Base-by-base conservation (phyloP, 768 basidiomycete genomes). In the Mycena haematopus region DNA sequence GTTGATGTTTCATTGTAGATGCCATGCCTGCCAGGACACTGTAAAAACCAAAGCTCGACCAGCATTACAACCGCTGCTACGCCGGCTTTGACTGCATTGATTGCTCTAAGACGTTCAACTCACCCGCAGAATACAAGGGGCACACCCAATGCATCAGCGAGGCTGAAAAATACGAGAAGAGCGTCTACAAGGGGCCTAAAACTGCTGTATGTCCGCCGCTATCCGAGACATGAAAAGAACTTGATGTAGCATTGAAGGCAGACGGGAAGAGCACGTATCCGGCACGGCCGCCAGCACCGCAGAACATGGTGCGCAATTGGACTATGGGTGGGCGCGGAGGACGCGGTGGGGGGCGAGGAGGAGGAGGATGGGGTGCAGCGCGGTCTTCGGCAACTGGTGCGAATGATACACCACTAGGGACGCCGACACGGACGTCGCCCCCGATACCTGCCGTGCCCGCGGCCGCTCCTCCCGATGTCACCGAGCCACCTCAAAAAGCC, bases 41-140 rank as follows among this genome's bases (percentile, higher is more conserved):
- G 88, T 96, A 94, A 76, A 97, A 97, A 71, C 95, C 95, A 14
- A 95, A 95, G 74, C 83, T 97, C 1, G 93, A 96, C 74, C 85
- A 89, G 71, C 95, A 96, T 70, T 69, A 81, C 52, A 72, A 70
- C 29, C 78, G 82, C 47, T 94, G 91, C 70, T 78, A 86, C 58
- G 68, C 84, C 1, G 84, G 88, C 8, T 91, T 92, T 68, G 91
- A 91, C 69, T 93, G 92, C 72, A 86, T 94, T 71, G 95, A 97
- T 72, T 97, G 95, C 75, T 89, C 87, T n/a, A 90, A 82, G 52
- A 90, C 91, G 0, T 97, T 96, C 76, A 78, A 84, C 25, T 82
- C 83, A 8, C 91, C 92, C 3, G 80, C 80, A 10, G 86, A 94
- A 62, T 96, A 87, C 80, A 94, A 93, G 75, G 78, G 76, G 0